Conservation (phyloP, 768 basidiomycete species). For the Mycena haematopus region DNA sequence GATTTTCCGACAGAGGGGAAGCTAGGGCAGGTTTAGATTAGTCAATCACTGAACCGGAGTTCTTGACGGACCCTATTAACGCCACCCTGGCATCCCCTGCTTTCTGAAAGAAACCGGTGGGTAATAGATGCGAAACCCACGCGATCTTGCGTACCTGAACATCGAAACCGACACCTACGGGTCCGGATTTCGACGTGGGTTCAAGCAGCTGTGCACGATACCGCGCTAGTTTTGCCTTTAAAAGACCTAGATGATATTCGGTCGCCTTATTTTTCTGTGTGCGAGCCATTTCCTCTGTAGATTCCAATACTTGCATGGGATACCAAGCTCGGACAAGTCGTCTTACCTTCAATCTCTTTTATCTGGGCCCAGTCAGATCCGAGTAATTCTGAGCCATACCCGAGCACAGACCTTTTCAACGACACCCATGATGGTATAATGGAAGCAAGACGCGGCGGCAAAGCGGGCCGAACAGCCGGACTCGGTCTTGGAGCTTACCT, state of each 20-base stretch:
- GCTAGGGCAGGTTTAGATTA: not conserved
- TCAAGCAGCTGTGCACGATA: slow-evolving; percentile 96
- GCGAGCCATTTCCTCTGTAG: slow-evolving; percentile 93
- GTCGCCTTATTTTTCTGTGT: slow-evolving; percentile 99
- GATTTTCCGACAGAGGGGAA: slow-evolving; percentile 98
- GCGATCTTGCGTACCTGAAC: slow-evolving; percentile 61
- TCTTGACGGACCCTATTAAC: slow-evolving; percentile 65
- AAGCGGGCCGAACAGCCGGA: not conserved
- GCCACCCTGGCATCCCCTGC: slow-evolving; percentile 90
- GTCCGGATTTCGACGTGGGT: slow-evolving; percentile 83
- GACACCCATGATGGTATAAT: slow-evolving; percentile 75
- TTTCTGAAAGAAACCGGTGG: slow-evolving; percentile 39
- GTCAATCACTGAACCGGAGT: not conserved
- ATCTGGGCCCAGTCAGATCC: slow-evolving; percentile 58
- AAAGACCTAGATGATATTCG: slow-evolving; percentile 90
- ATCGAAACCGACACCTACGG: slow-evolving; percentile 85
- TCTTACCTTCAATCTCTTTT: slow-evolving; percentile 92
- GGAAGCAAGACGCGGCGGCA: not conserved
- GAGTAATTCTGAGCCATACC: slow-evolving; percentile 12
- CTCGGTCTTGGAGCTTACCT: not conserved
- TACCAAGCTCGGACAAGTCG: not conserved
- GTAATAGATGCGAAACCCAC: not conserved
- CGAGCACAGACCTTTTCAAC: slow-evolving; percentile 77
- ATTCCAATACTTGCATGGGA: not conserved
- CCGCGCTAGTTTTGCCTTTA: slow-evolving; percentile 93